Evolutionary conservation across 2,329 filamentous ascomycete genomes (phyloP), one percentile per base, ranked within the genome.

Genomic region (Thelonectria blattea): DNA sequence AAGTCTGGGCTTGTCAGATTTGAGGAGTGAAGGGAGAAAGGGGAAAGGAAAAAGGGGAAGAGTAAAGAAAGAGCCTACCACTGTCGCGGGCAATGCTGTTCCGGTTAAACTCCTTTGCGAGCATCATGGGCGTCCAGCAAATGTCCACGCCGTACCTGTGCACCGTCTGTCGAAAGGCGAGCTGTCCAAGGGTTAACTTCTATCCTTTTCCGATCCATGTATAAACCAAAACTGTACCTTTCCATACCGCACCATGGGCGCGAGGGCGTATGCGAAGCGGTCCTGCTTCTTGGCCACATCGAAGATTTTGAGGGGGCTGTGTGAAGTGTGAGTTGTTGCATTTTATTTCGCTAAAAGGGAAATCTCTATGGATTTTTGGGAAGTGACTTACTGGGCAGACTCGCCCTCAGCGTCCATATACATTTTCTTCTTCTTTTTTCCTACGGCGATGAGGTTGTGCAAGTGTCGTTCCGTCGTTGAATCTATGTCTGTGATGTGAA

Each of bases 81-180:
- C 84, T 87, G 63, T 88, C 84, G 57, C 87, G 79, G 51, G 87
- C 87, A 65, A 84, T 76, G 18, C 75, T 72, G 68, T 79, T 88
- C 22, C 87, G 80, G 75, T 89, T 89, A 72, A 89, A 90, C 71
- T 89, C 87, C 69, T 89, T 89, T 52, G 87, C 86, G 3, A 89
- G 77, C 56, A 89, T 85, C 89, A 91, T 91, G 45, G 89, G 89
- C 2, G 88, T 90, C 84, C 88, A 91, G 65, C 84, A 87, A 7
- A 91, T 72, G 72, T 91, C 88, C 15, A 85, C 84, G 49, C 84
- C 85, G 72, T 89, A 91, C 49, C 84, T 79, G 62, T 86, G 81
- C 3, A 88, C 85, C 0, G 88, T 88, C 66, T 90, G 84, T 49
- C 89, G 84, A 71, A 91, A 91, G 47, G 89, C 88, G 43, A 91